These are phyloP conservation scores for Allomyces javanicus DNA, from an alignment of 192 early-diverging fungal species.

Conservation along the genomic window DNA sequence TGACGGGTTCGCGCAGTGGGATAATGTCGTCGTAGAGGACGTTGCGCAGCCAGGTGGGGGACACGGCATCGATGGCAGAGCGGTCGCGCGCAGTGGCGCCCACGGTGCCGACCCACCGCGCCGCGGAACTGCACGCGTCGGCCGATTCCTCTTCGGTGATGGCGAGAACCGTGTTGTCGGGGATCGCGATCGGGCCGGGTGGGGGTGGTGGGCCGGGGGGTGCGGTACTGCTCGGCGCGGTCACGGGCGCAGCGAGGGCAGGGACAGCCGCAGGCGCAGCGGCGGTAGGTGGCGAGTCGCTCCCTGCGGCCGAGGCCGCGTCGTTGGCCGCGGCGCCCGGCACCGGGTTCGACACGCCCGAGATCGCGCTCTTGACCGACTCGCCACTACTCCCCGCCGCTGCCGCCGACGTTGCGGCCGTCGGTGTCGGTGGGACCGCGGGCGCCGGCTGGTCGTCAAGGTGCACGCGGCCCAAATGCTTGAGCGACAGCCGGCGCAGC, in stretches of 20 bases:
- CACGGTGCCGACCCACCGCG: constrained; percentile 48
- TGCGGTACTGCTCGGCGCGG: constrained; percentile 6
- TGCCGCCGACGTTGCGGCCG: constrained; percentile 9
- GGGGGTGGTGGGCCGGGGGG: constrained; percentile 19
- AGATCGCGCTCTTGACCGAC: too few relatives aligned
- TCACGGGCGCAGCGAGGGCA: neutral
- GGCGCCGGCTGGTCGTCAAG: constrained; percentile 1
- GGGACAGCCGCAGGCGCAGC: neutral
- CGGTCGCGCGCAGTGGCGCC: constrained; percentile 2
- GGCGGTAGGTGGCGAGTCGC: neutral
- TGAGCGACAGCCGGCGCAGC: neutral
- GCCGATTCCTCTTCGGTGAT: constrained; percentile 50
- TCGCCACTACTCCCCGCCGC: constrained; percentile 2
- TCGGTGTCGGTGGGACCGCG: constrained; percentile 4
- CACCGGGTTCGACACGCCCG: too few relatives aligned
- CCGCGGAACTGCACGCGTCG: constrained; percentile 48
- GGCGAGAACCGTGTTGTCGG: constrained; percentile 41
- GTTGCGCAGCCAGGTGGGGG: constrained; percentile 75
- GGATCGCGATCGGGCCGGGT: constrained; percentile 38
- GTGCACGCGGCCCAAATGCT: constrained; percentile 1
- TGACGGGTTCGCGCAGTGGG: constrained; percentile 50
- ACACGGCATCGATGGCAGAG: constrained; percentile 35
- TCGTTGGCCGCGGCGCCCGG: too few relatives aligned
- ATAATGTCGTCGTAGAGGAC: constrained; percentile 53
- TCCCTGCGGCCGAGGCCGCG: neutral